phyloP scores from a whole-genome alignment of 768 basidiomycete species.

The Guyanaporus albipodus region DNA sequence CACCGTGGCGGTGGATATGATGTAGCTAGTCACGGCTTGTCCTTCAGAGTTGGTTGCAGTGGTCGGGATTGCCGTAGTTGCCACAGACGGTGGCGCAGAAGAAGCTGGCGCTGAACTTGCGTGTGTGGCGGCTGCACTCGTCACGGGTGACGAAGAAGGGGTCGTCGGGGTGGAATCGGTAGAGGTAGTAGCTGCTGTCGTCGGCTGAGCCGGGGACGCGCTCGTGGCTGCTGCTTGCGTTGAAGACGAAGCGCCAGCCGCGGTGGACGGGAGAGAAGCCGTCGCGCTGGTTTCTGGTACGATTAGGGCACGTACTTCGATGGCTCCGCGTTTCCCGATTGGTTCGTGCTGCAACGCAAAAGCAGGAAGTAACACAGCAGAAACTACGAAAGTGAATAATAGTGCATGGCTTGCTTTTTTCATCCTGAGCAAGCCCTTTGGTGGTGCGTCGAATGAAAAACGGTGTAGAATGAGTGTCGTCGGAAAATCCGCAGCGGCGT shows the following conservation, averaged over 20 bases:
- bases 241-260: not conserved
- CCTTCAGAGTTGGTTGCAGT: slow-evolving; percentile 32
- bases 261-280: not conserved
- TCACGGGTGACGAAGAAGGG: slow-evolving; percentile 5
- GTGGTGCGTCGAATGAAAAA: slow-evolving; percentile 2
- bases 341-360: slow-evolving; percentile 21
- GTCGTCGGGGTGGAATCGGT: not conserved
- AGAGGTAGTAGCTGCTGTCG: slow-evolving; percentile 14
- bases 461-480: slow-evolving; percentile 21
- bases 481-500: slow-evolving; percentile 23
- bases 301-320: slow-evolving; percentile 16
- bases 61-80: slow-evolving; percentile 11
- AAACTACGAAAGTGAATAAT: slow-evolving; percentile 26
- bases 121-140: slow-evolving; percentile 1
- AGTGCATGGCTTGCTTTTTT: slow-evolving; percentile 22
- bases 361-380: slow-evolving; percentile 25
- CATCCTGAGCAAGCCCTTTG: slow-evolving; percentile 19
- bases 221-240: slow-evolving; percentile 3
- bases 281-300: not conserved
- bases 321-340: slow-evolving; percentile 9
- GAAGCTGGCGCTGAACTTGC: not conserved
- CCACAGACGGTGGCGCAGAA: not conserved
- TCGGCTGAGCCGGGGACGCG: not conserved
- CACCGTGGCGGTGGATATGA: slow-evolving; percentile 13
- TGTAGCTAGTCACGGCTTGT: slow-evolving; percentile 22